These are phyloP conservation scores for Salix purpurea DNA, from an alignment of 345 rosid species.

Conservation along the genomic window DNA sequence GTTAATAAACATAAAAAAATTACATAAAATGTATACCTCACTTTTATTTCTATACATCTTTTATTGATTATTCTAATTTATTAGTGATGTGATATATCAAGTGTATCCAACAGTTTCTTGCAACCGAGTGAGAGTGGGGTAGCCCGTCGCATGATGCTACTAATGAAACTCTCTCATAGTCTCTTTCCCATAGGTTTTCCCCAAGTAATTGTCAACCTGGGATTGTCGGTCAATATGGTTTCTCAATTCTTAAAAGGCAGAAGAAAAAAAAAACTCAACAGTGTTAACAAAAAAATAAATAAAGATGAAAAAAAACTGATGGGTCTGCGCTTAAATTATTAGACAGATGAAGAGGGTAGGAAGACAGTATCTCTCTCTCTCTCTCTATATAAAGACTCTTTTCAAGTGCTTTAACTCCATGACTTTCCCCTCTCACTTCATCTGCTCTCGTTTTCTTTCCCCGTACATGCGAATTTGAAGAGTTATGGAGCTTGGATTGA, in stretches of 20 bases:
- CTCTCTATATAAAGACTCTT: not conserved
- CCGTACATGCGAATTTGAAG: not conserved
- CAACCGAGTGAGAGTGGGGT: too few relatives aligned
- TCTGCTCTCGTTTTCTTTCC: too few relatives aligned
- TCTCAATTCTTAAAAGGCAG: conserved; percentile 26
- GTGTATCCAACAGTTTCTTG: too few relatives aligned
- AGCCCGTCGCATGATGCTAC: too few relatives aligned
- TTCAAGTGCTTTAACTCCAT: not conserved
- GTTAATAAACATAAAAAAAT: too few relatives aligned
- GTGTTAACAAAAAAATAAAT: too few relatives aligned
- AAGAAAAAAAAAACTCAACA: not conserved
- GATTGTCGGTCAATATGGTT: conserved; percentile 53
- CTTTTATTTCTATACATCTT: too few relatives aligned
- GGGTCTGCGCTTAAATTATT: not conserved
- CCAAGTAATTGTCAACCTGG: conserved; percentile 64
- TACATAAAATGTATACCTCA: too few relatives aligned
- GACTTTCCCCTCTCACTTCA: not conserved
- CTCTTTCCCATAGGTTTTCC: conserved; percentile 10
- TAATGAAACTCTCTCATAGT: too few relatives aligned
- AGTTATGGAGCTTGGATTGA: conserved; percentile 81
- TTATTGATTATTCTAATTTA: too few relatives aligned
- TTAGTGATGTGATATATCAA: too few relatives aligned
- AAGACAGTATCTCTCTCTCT: not conserved
- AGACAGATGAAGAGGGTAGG: not conserved
- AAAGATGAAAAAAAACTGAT: not conserved